These are phyloP conservation scores for Entomortierella chlamydospora DNA, from an alignment of 192 early-diverging fungal species.

Conservation along the genomic window DNA sequence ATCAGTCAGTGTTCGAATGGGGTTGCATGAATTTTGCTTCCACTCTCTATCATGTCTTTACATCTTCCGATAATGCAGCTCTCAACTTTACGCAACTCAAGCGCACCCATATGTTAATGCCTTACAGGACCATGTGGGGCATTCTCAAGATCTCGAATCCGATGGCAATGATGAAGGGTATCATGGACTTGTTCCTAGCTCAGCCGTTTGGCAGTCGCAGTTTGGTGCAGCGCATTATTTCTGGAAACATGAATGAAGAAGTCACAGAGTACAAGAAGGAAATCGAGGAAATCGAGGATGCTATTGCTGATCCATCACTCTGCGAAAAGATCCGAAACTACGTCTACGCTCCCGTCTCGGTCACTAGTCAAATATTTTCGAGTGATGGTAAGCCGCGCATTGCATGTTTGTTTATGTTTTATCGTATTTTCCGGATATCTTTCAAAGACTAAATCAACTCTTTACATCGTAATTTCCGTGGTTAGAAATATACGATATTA, in stretches of 20 bases:
- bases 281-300: slow-evolving; percentile 43
- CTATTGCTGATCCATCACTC: slow-evolving; percentile 47
- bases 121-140: slow-evolving; percentile 62
- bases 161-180: slow-evolving; percentile 64
- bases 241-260: slow-evolving; percentile 63
- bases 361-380: slow-evolving; percentile 20
- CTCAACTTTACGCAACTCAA: slow-evolving; percentile 66
- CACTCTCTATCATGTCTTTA: slow-evolving; percentile 64
- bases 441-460: too few relatives aligned
- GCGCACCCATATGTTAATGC: slow-evolving; percentile 63
- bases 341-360: slow-evolving; percentile 42
- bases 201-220: slow-evolving; percentile 68
- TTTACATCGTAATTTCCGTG: too few relatives aligned
- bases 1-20: slow-evolving; percentile 64
- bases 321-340: slow-evolving; percentile 65
- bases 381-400: slow-evolving; percentile 15
- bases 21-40: slow-evolving; percentile 71
- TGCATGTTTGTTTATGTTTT: background rate
- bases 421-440: too few relatives aligned
- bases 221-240: slow-evolving; percentile 66
- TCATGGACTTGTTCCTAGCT: slow-evolving; percentile 68
- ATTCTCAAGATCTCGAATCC: slow-evolving; percentile 68
- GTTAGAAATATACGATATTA: slow-evolving; percentile 44
- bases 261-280: slow-evolving; percentile 62
- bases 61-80: slow-evolving; percentile 61